Base-by-base conservation (phyloP, 2,329 filamentous ascomycete genomes). In the Nannizzia gypsea region DNA sequence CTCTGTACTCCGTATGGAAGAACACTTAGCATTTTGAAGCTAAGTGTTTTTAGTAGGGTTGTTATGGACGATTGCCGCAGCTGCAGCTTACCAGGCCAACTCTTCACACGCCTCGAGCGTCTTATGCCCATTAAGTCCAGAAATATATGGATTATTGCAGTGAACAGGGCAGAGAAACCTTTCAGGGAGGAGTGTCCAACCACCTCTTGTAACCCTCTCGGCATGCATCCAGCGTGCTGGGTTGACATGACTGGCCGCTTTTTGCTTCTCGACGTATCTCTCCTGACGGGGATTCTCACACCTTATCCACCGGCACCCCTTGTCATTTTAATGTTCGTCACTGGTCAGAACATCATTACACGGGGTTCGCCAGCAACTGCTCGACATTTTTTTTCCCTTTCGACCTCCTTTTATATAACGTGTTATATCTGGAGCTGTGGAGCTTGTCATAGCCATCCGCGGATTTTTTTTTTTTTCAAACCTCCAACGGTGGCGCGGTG, bases 301-400 rank as follows among this genome's bases (percentile, higher is more conserved):
- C 54, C 22, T 40, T 40, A 56, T 42, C 54, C 54, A 56, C 54
- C 15, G 34, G 6, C 24, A 40, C 34, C 54, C 54, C 54, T 56
- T 56, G 54, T 56, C 54, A 56, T 56, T 56, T 56, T 56, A 56
- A 56, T 38, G 52, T 56, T 56, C 54, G 54, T 56, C 54, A 42
- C 54, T 56, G 38, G 54, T 40, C 54, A 38, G 38, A 56, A 56
- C 31, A 56, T 56, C 31, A 56, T 56, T 40, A 38, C 54, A 42
- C 38, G 54, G 28, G 54, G 54, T 40, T 38, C 26, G 34, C 54
- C 40, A 28, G 31, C 31, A 42, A 5, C 54, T 56, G 22, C 54
- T 56, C 17, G 31, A 40, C 24, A 20, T 34, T 56, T 56, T 56
- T 36, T 36, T 36, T 36, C 4, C 31, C 31, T 36, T 36, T 36